Conservation (phyloP, 805 yeast species). For the Yarrowia osloensis region DNA sequence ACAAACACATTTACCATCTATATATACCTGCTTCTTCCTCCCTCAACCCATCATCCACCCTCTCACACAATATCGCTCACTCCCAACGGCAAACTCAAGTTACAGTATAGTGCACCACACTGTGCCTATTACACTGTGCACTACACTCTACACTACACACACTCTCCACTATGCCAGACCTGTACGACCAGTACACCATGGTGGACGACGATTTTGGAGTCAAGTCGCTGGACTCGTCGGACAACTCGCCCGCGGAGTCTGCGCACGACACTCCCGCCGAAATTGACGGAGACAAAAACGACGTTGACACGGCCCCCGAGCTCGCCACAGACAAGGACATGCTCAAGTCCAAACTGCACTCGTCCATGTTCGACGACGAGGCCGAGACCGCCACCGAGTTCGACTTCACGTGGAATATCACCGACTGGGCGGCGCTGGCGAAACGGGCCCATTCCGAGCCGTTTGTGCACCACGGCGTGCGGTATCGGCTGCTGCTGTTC, state of each 20-base stretch:
- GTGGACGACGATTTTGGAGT: conserved; percentile 18
- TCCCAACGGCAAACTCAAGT: conserved; percentile 11
- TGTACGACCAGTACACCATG: conserved; percentile 17
- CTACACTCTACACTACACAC: background rate
- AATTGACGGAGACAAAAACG: background rate
- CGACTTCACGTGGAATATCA: conserved; percentile 43
- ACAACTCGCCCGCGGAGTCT: background rate
- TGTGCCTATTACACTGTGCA: too few relatives aligned
- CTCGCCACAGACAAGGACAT: conserved; percentile 3
- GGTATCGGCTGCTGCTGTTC: conserved; percentile 63
- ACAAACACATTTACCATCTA: too few relatives aligned
- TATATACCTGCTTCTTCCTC: too few relatives aligned
- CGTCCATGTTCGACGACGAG: conserved; percentile 37
- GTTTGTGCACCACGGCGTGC: conserved; percentile 40
- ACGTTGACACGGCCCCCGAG: background rate
- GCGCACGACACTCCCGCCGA: background rate
- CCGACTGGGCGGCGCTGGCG: conserved; percentile 45
- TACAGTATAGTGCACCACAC: background rate
- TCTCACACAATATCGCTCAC: conserved; percentile 3
- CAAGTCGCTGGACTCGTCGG: conserved; percentile 18
- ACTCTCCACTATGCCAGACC: background rate
- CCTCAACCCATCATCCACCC: too few relatives aligned
- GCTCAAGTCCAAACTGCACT: conserved; percentile 31
- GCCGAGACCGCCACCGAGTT: conserved; percentile 37
- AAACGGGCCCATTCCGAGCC: conserved; percentile 42